Evolutionary conservation across 2,329 filamentous ascomycete species (phyloP).

Genomic region (Rhynchosporium secalis): DNA sequence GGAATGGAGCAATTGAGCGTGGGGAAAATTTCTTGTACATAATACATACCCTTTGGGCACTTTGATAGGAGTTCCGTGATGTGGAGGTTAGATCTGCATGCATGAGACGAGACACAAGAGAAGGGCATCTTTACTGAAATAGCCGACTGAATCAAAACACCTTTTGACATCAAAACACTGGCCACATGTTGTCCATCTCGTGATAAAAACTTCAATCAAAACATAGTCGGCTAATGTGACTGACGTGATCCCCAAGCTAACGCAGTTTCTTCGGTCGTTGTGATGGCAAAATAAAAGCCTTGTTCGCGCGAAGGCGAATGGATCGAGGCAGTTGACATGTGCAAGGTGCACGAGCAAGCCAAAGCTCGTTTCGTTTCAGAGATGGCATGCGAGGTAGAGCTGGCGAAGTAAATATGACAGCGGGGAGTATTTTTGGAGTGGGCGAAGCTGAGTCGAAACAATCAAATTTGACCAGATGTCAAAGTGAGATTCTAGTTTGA

Average conservation of each 20-base stretch:
- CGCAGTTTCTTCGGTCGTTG: neutral
- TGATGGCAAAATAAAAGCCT: neutral
- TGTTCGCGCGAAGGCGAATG: neutral
- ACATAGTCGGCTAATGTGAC: neutral
- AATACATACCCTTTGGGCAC: slow-evolving; percentile 14
- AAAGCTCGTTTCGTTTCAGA: neutral
- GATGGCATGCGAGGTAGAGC: neutral
- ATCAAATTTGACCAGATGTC: neutral
- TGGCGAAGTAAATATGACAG: slow-evolving; percentile 3
- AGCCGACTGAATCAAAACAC: slow-evolving; percentile 10
- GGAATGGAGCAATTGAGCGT: slow-evolving; percentile 22
- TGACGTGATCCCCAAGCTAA: neutral
- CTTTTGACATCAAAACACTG: slow-evolving; percentile 2
- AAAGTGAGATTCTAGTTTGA: neutral
- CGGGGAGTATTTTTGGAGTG: neutral
- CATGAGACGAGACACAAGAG: neutral
- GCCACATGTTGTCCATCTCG: neutral
- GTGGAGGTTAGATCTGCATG: slow-evolving; percentile 1
- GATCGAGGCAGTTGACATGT: slow-evolving; percentile 4
- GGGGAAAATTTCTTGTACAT: slow-evolving; percentile 32
- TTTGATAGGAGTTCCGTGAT: neutral
- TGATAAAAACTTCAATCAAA: neutral
- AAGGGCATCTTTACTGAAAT: neutral
- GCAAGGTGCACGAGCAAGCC: slow-evolving; percentile 5
- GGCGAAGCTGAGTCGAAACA: neutral